Percentiles rank a stretch among this genome's conserved stretches.
Conservation (phyloP, 2,329 filamentous ascomycete genomes). For the Diaporthe ampelina region DNA sequence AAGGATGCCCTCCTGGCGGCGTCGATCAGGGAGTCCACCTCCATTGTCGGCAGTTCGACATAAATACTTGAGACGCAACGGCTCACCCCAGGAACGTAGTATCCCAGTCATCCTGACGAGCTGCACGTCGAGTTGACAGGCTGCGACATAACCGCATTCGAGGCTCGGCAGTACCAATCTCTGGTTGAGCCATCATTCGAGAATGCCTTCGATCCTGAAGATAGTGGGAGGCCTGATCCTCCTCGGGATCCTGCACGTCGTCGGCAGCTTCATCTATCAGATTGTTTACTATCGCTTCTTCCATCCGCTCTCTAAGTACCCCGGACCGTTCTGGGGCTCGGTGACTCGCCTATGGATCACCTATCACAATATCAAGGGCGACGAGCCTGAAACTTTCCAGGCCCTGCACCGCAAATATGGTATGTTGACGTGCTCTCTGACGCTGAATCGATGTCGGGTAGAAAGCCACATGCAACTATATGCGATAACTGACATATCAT, state of each 20-base stretch:
- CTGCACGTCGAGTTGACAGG: not conserved
- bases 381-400: slow-evolving; percentile 58
- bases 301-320: slow-evolving; percentile 65
- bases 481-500: not conserved
- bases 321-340: slow-evolving; percentile 67
- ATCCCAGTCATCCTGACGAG: not conserved
- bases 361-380: slow-evolving; percentile 63
- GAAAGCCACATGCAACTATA: no score
- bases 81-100: not conserved
- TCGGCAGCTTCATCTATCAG: slow-evolving; percentile 56
- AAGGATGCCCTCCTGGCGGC: not conserved
- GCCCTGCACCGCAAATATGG: slow-evolving; percentile 61
- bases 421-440: slow-evolving; percentile 44
- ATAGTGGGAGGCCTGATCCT: slow-evolving; percentile 23
- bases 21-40: not conserved
- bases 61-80: not conserved
- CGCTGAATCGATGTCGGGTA: not conserved
- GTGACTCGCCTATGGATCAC: slow-evolving; percentile 66
- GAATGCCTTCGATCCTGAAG: slow-evolving; percentile 20
- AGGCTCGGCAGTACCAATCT: not conserved
- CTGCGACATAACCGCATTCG: not conserved
- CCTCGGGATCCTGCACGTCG: not conserved
- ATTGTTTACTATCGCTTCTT: slow-evolving; percentile 65
- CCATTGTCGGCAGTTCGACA: not conserved
- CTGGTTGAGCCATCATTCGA: not conserved